Conservation (phyloP, 129 eudicot species). For the carrot (Daucus carota) region DNA sequence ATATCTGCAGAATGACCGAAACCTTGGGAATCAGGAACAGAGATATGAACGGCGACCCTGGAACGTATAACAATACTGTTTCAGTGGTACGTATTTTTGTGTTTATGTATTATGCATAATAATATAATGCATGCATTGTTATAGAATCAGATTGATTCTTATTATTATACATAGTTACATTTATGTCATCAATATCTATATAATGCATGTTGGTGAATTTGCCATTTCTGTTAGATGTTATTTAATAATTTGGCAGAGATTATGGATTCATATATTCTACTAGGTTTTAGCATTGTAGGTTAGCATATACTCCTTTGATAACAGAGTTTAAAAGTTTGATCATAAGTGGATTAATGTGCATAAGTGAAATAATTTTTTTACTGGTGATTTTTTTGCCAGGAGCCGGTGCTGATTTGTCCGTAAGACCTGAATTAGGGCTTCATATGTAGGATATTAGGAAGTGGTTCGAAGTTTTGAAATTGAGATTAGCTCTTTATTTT, state of each 20-base stretch:
- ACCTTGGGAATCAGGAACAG: background rate
- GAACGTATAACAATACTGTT: background rate
- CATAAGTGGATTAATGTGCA: background rate
- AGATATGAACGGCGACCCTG: background rate
- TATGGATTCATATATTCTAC: too few relatives aligned
- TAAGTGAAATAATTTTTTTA: too few relatives aligned
- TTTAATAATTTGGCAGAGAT: too few relatives aligned
- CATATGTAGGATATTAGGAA: background rate
- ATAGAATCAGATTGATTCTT: background rate
- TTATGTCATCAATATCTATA: too few relatives aligned
- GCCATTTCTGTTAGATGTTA: too few relatives aligned
- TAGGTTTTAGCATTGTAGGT: too few relatives aligned
- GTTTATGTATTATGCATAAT: background rate
- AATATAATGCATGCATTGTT: background rate
- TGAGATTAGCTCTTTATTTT: background rate
- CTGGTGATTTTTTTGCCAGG: too few relatives aligned
- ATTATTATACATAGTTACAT: too few relatives aligned
- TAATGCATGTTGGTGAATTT: too few relatives aligned
- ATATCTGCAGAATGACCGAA: background rate
- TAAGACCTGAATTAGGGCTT: background rate
- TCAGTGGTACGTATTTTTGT: background rate
- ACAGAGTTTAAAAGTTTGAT: too few relatives aligned
- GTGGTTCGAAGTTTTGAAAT: background rate
- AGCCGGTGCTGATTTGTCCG: background rate
- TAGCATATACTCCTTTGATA: too few relatives aligned